Percentiles rank a stretch among this genome's conserved stretches.
phyloP scores from a whole-genome alignment of 441 rosid species.

The Flueggea neowawraea region DNA sequence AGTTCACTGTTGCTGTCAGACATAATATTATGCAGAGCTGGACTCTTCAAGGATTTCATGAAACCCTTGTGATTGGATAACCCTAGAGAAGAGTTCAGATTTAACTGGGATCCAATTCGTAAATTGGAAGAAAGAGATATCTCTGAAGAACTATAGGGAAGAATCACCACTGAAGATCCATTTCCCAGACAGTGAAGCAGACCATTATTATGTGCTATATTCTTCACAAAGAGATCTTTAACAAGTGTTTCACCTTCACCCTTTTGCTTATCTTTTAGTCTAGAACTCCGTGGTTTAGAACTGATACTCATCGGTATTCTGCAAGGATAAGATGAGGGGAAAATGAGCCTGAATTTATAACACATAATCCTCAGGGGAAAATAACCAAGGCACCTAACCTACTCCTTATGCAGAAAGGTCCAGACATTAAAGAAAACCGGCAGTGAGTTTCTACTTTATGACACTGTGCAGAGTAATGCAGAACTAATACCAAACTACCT shows the following conservation, averaged over 20 bases:
- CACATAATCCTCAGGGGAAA: too few relatives aligned
- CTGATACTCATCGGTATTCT: constrained; percentile 53
- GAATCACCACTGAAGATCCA: constrained; percentile 75
- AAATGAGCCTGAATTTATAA: neutral
- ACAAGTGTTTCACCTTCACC: constrained; percentile 86
- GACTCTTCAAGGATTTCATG: constrained; percentile 36
- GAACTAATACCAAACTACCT: too few relatives aligned
- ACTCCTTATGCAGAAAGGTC: too few relatives aligned
- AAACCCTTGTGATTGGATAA: constrained; percentile 34
- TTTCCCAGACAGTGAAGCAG: constrained; percentile 78
- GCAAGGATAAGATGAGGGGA: constrained; percentile 27
- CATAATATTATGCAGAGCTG: constrained; percentile 32
- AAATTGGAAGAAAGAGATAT: constrained; percentile 65
- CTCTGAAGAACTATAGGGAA: constrained; percentile 77
- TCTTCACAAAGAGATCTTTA: constrained; percentile 76
- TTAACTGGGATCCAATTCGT: constrained; percentile 68
- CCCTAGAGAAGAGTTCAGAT: constrained; percentile 36
- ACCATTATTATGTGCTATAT: constrained; percentile 60
- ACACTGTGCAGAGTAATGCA: too few relatives aligned
- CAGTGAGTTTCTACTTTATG: too few relatives aligned
- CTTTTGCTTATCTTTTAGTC: constrained; percentile 88
- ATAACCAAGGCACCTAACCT: too few relatives aligned
- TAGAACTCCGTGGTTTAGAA: constrained; percentile 87
- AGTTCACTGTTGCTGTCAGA: constrained; percentile 29
- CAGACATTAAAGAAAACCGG: too few relatives aligned